phyloP scores from a whole-genome alignment of 2,329 filamentous ascomycete species.

The Fusarium sacchari region DNA sequence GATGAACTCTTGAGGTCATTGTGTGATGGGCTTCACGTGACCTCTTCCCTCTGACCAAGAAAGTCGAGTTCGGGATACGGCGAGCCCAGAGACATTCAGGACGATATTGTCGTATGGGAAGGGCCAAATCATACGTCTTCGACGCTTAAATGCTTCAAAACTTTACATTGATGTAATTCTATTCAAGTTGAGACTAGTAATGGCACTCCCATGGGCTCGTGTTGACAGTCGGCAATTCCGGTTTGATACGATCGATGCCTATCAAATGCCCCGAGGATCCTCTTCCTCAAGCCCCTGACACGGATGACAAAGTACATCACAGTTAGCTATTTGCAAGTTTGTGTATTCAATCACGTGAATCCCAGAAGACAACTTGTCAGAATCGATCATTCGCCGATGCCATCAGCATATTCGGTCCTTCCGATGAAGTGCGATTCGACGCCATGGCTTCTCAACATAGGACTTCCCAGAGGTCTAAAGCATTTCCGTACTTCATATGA shows the following conservation, averaged over 20 bases:
- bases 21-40: neutral
- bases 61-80: neutral
- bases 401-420: constrained; percentile 22
- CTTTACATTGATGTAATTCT: neutral
- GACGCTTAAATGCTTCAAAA: neutral
- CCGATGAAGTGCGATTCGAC: constrained; percentile 8
- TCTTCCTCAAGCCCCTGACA: neutral
- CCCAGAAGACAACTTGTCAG: neutral
- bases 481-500: neutral
- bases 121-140: neutral
- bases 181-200: neutral
- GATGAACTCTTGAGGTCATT: neutral
- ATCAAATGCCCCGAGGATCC: neutral
- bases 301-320: neutral
- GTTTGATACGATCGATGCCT: neutral
- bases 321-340: neutral
- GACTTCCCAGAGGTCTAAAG: constrained; percentile 1
- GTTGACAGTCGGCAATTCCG: constrained; percentile 11
- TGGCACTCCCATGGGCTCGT: neutral
- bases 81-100: neutral
- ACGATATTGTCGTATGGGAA: neutral
- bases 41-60: neutral
- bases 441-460: constrained; percentile 6
- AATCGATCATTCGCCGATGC: neutral
- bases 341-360: neutral